Conservation (phyloP, 345 rosid genomes). For the Garcia nutans region DNA sequence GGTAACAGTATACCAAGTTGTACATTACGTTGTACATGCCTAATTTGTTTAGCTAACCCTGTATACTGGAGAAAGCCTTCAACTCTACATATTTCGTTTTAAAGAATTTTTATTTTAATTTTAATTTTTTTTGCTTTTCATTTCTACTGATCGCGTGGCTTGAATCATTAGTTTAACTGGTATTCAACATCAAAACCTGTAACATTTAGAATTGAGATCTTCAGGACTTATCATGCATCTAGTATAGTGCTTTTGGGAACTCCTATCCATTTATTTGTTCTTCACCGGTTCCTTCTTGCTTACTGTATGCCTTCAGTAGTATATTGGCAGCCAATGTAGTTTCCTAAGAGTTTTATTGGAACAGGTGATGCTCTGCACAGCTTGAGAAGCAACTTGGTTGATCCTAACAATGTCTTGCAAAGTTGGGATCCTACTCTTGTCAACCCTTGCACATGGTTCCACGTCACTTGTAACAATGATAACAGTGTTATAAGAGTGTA, state of each 20-base stretch:
- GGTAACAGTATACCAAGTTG: neutral
- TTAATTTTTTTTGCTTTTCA: neutral
- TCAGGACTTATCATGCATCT: neutral
- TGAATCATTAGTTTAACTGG: neutral
- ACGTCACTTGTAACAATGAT: conserved; percentile 91
- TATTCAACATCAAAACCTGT: neutral
- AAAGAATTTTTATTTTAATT: neutral
- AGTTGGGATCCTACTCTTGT: conserved; percentile 99
- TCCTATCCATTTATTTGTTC: neutral
- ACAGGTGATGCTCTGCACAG: conserved; percentile 97
- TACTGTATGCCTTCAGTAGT: neutral
- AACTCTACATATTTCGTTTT: neutral
- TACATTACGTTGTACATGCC: neutral
- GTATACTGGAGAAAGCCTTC: neutral
- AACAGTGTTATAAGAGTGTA: conserved; percentile 96
- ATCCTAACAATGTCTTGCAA: conserved; percentile 90
- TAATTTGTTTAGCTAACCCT: neutral
- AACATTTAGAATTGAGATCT: neutral
- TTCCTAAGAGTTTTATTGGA: neutral
- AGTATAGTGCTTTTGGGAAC: neutral
- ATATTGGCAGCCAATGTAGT: neutral
- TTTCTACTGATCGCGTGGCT: neutral
- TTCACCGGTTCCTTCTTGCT: neutral
- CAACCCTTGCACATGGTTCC: conserved; percentile 98
- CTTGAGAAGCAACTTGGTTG: conserved; percentile 63